Percentiles rank a stretch among this genome's conserved stretches.
phyloP scores from a whole-genome alignment of 129 eudicot genomes.

The Escallonia rubra region DNA sequence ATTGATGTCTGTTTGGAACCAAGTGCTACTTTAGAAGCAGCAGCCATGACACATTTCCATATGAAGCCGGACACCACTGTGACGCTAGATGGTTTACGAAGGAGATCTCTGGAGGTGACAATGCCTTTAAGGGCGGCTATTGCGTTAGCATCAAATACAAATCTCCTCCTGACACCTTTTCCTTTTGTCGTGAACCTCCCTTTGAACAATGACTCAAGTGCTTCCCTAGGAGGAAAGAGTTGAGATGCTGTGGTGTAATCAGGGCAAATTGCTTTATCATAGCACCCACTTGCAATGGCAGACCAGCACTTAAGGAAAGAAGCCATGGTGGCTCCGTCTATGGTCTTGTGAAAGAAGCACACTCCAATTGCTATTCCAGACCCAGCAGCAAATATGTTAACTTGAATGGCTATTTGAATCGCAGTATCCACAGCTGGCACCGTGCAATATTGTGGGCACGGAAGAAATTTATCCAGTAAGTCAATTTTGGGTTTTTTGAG shows the following conservation, averaged over 20 bases:
- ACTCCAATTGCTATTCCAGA: constrained; percentile 31
- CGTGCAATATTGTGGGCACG: constrained; percentile 4
- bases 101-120: not conserved
- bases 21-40: not conserved
- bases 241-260: not conserved
- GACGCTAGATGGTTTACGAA: constrained; percentile 9
- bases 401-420: constrained; percentile 19
- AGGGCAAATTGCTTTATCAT: not conserved
- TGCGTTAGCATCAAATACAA: constrained; percentile 12
- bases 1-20: not conserved
- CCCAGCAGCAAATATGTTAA: constrained; percentile 33
- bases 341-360: constrained; percentile 30
- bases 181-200: not conserved
- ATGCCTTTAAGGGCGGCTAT: constrained; percentile 1
- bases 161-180: constrained; percentile 13
- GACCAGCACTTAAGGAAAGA: constrained; percentile 40
- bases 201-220: not conserved
- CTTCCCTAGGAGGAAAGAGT: constrained; percentile 4
- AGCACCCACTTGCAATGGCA: not conserved
- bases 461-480: not conserved
- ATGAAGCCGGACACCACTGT: constrained; percentile 15
- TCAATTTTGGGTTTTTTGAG: constrained; percentile 7
- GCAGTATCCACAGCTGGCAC: not conserved
- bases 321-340: constrained; percentile 25
- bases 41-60: constrained; percentile 13